phyloP scores from a whole-genome alignment of 2,329 filamentous ascomycete genomes.

The Fusarium sp. region DNA sequence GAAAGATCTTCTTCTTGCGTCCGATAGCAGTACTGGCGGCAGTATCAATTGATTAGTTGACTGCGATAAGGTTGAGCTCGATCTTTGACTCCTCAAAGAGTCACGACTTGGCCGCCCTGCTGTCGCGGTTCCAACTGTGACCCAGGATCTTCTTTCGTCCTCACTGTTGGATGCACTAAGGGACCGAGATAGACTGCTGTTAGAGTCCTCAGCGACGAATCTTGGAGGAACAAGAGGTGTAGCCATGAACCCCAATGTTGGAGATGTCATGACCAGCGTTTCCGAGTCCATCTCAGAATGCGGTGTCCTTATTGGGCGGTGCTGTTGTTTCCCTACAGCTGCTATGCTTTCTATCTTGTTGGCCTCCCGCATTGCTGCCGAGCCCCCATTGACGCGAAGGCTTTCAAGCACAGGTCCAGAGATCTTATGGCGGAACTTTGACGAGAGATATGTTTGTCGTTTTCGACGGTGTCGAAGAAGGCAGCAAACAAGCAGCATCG shows the following conservation, averaged over 20 bases:
- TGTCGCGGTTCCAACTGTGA: constrained; percentile 49
- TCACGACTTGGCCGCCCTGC: constrained; percentile 43
- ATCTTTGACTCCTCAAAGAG: constrained; percentile 44
- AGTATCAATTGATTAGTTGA: constrained; percentile 52
- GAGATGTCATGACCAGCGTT: constrained; percentile 44
- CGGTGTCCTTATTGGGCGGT: constrained; percentile 31
- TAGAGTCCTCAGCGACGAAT: constrained; percentile 44
- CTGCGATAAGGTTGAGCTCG: constrained; percentile 47
- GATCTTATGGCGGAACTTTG: constrained; percentile 50
- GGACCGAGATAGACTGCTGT: constrained; percentile 37
- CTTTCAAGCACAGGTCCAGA: constrained; percentile 50
- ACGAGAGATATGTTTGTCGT: constrained; percentile 47
- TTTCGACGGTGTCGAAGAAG: constrained; percentile 50
- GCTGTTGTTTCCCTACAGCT: constrained; percentile 14
- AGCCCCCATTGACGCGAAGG: constrained; percentile 46
- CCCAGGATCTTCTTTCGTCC: constrained; percentile 51
- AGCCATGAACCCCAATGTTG: constrained; percentile 44
- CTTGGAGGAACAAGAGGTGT: constrained; percentile 43
- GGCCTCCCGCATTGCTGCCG: constrained; percentile 41
- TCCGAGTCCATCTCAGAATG: constrained; percentile 46
- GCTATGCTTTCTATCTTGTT: constrained; percentile 30
- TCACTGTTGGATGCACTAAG: constrained; percentile 40
- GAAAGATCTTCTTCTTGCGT: constrained; percentile 45
- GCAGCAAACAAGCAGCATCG: constrained; percentile 52
- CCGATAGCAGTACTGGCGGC: constrained; percentile 46